A percentile compares a stretch with the other conserved stretches of the same genome.
Evolutionary conservation across 2,329 filamentous ascomycete genomes (phyloP).

Genomic region (Colletotrichum trifolii): DNA sequence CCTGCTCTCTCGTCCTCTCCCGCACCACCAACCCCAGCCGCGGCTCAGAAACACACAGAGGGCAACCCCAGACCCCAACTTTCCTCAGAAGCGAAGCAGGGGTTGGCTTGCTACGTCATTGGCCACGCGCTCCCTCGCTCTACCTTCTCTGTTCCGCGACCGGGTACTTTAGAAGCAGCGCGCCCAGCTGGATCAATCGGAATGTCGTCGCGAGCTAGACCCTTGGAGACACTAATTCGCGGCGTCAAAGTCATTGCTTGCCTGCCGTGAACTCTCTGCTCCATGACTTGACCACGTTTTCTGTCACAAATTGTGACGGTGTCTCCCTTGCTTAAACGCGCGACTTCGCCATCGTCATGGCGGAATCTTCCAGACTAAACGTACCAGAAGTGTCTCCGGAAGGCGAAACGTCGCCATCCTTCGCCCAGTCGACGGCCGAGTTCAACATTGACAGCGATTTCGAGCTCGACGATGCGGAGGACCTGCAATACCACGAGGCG

Average conservation of each 20-base stretch:
- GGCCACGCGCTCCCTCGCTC: slow-evolving; percentile 6
- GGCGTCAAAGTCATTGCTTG: not conserved
- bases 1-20: slow-evolving; percentile 9
- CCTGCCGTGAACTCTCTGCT: not conserved
- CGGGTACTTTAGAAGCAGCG: slow-evolving; percentile 9
- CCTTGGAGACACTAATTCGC: not conserved
- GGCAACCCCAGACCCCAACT: slow-evolving; percentile 18
- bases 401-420: slow-evolving; percentile 47
- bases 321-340: not conserved
- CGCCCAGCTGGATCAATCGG: slow-evolving; percentile 15
- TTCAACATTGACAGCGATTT: slow-evolving; percentile 50
- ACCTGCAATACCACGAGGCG: slow-evolving; percentile 42
- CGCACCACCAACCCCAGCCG: slow-evolving; percentile 24
- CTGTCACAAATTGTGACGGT: not conserved
- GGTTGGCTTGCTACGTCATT: slow-evolving; percentile 37
- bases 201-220: slow-evolving; percentile 18
- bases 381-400: slow-evolving; percentile 7
- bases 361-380: slow-evolving; percentile 10
- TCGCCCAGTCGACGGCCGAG: slow-evolving; percentile 53
- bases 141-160: slow-evolving; percentile 4
- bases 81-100: slow-evolving; percentile 27
- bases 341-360: slow-evolving; percentile 21
- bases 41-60: not conserved
- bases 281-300: slow-evolving; percentile 11
- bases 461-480: slow-evolving; percentile 39